Percentiles rank a stretch among this genome's conserved stretches.
These are phyloP conservation scores for Pulveroboletus sp. DNA, from an alignment of 768 basidiomycete species.

Conservation along the genomic window DNA sequence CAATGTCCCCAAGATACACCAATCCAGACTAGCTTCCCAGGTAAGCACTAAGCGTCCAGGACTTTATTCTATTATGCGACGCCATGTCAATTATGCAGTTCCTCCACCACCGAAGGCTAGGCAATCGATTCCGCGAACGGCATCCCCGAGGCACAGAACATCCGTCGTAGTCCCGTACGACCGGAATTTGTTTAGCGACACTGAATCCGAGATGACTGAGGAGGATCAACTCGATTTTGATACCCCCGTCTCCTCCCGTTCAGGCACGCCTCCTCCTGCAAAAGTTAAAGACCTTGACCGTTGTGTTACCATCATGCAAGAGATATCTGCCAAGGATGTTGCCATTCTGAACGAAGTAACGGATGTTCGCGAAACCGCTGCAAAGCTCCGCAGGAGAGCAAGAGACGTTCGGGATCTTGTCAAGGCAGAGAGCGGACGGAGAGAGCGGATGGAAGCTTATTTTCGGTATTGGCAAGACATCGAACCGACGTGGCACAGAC, in stretches of 20 bases:
- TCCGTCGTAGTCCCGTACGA: neutral
- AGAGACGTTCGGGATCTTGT: slow-evolving; percentile 21
- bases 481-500: slow-evolving; percentile 18
- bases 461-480: slow-evolving; percentile 28
- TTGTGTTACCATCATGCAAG: slow-evolving; percentile 25
- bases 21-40: neutral
- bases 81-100: neutral
- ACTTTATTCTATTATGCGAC: neutral
- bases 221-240: slow-evolving; percentile 15
- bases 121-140: neutral
- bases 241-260: slow-evolving; percentile 23
- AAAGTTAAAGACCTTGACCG: slow-evolving; percentile 17
- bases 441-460: slow-evolving; percentile 25
- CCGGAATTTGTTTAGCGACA: slow-evolving; percentile 13
- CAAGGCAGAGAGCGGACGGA: slow-evolving; percentile 20
- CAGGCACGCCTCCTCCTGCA: slow-evolving; percentile 17
- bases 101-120: neutral
- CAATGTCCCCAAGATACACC: neutral
- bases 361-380: slow-evolving; percentile 14
- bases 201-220: slow-evolving; percentile 23
- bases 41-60: neutral
- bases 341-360: slow-evolving; percentile 7
- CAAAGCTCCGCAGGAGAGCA: slow-evolving; percentile 16
- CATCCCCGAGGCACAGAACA: neutral
- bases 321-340: slow-evolving; percentile 18